These are phyloP conservation scores for Gossypium herbaceum DNA, from an alignment of 345 rosid genomes.

Conservation along the genomic window DNA sequence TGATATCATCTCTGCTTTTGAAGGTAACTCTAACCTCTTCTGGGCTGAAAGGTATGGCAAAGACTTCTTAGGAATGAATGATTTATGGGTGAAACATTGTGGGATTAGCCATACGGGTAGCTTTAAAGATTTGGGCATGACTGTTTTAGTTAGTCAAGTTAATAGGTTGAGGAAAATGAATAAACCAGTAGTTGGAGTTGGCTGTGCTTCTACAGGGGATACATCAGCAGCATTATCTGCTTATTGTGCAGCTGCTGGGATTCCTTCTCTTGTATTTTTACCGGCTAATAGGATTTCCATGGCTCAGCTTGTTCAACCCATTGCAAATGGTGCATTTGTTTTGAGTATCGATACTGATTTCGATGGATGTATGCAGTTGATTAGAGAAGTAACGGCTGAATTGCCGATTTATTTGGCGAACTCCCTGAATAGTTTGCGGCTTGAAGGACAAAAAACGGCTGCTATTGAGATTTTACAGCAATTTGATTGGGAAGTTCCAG, in stretches of 20 bases:
- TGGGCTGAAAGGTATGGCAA: slow-evolving; percentile 92
- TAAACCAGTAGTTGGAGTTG: slow-evolving; percentile 71
- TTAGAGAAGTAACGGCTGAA: slow-evolving; percentile 73
- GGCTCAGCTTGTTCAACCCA: slow-evolving; percentile 90
- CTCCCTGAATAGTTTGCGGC: slow-evolving; percentile 74
- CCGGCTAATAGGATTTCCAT: slow-evolving; percentile 82
- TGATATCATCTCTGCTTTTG: slow-evolving; percentile 83
- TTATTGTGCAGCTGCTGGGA: slow-evolving; percentile 85
- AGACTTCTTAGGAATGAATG: slow-evolving; percentile 66
- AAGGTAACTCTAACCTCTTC: slow-evolving; percentile 81
- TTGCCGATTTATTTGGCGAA: slow-evolving; percentile 80
- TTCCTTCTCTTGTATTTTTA: slow-evolving; percentile 80
- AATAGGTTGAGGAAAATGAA: slow-evolving; percentile 67
- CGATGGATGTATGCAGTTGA: slow-evolving; percentile 86
- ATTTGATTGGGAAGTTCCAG: slow-evolving; percentile 89
- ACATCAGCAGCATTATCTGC: slow-evolving; percentile 88
- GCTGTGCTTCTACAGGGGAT: slow-evolving; percentile 91
- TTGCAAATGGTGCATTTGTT: slow-evolving; percentile 87
- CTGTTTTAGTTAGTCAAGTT: slow-evolving; percentile 87
- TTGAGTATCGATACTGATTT: slow-evolving; percentile 85
- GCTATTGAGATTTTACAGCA: slow-evolving; percentile 91
- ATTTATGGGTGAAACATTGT: slow-evolving; percentile 91
- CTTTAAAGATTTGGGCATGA: slow-evolving; percentile 91
- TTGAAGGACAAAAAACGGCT: slow-evolving; percentile 91
- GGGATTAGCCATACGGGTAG: slow-evolving; percentile 93